These are phyloP conservation scores for Solanum hybrid DNA, from an alignment of 305 asterid genomes.

Conservation along the genomic window DNA sequence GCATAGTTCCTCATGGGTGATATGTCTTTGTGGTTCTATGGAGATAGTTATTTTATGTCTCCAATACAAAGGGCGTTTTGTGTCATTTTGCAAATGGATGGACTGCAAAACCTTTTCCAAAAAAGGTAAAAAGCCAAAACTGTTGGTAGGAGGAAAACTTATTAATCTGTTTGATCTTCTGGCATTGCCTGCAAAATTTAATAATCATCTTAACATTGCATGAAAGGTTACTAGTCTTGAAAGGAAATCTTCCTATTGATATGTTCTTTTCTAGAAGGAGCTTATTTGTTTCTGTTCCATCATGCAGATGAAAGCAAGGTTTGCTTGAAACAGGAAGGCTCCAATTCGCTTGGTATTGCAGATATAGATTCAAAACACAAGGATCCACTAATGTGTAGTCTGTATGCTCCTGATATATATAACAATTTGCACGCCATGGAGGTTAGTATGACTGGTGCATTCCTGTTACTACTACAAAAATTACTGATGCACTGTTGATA, in stretches of 20 bases:
- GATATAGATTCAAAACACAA: slow-evolving; percentile 54
- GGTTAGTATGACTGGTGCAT: slow-evolving; percentile 35
- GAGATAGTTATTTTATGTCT: neutral
- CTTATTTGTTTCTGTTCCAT: slow-evolving; percentile 16
- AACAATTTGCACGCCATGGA: slow-evolving; percentile 40
- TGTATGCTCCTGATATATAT: slow-evolving; percentile 72
- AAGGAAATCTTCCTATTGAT: neutral
- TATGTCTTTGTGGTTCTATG: neutral
- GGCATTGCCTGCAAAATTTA: neutral
- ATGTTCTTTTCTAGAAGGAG: slow-evolving; percentile 6
- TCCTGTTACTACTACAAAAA: neutral
- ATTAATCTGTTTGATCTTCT: neutral
- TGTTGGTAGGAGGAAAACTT: neutral
- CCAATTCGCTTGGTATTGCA: slow-evolving; percentile 33
- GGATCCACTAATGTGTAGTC: slow-evolving; percentile 80
- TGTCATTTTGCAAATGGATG: slow-evolving; percentile 5
- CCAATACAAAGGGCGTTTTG: neutral
- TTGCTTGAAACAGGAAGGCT: slow-evolving; percentile 21
- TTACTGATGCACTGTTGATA: neutral
- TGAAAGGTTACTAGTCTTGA: neutral
- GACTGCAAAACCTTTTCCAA: neutral
- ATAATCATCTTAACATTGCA: neutral
- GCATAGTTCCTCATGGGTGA: neutral
- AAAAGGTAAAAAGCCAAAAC: neutral
- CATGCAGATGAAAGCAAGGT: slow-evolving; percentile 32